These are phyloP conservation scores for Phytomonas francai DNA, from an alignment of 208 protist species.

Conservation along the genomic window DNA sequence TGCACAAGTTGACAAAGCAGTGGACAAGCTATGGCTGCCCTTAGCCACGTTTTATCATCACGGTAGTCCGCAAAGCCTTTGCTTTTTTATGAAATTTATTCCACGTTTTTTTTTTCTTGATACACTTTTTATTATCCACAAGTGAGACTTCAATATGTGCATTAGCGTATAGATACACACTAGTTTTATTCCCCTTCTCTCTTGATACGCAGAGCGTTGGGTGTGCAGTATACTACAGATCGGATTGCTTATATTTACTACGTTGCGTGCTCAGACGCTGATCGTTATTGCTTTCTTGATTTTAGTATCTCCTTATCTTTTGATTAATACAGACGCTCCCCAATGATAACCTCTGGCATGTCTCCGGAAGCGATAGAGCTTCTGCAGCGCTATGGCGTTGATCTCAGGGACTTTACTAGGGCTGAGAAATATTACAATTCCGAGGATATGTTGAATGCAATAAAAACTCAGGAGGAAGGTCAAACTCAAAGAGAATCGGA, in stretches of 20 bases:
- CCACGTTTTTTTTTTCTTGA: background rate
- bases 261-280: background rate
- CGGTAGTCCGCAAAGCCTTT: background rate
- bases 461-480: background rate
- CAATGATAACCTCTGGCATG: slow-evolving; percentile 49
- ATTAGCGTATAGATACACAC: slow-evolving; percentile 1
- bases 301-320: slow-evolving; percentile 20
- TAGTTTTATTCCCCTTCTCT: background rate
- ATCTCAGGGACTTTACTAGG: slow-evolving; percentile 71
- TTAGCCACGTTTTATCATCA: background rate
- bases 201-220: background rate
- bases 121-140: background rate
- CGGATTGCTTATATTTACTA: background rate
- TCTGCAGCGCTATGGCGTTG: slow-evolving; percentile 59
- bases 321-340: slow-evolving; percentile 1
- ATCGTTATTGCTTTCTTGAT: slow-evolving; percentile 3
- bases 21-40: background rate
- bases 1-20: background rate
- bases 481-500: background rate
- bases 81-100: slow-evolving; percentile 4
- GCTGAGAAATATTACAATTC: slow-evolving; percentile 43
- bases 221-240: background rate
- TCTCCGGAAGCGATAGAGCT: slow-evolving; percentile 39
- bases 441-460: slow-evolving; percentile 1
- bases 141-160: background rate